These are phyloP conservation scores for Podospora pseudocomata DNA, from an alignment of 495 filamentous ascomycete genomes.

Conservation along the genomic window DNA sequence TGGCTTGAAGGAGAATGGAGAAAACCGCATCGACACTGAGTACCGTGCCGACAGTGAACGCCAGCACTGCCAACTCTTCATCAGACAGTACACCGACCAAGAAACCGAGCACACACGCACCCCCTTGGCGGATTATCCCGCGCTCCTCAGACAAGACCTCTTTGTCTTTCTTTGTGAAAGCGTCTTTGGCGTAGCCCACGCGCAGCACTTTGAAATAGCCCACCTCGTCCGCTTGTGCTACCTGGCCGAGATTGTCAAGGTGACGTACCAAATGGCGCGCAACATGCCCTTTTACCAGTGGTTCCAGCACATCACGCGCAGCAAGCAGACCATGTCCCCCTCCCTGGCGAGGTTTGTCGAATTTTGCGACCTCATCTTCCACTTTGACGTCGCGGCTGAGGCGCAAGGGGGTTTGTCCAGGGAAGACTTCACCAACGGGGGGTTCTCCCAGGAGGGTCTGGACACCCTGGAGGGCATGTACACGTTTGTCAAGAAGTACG, in stretches of 20 bases:
- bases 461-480: constrained; percentile 42
- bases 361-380: constrained; percentile 39
- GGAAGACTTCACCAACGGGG: constrained; percentile 31
- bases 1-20: constrained; percentile 54
- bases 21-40: constrained; percentile 62
- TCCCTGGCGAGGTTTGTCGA: constrained; percentile 42
- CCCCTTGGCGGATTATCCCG: constrained; percentile 50
- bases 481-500: constrained; percentile 66
- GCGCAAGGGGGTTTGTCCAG: not conserved
- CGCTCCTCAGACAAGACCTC: constrained; percentile 71
- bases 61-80: constrained; percentile 76
- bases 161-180: constrained; percentile 86
- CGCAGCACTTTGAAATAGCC: constrained; percentile 63
- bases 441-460: constrained; percentile 42
- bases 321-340: constrained; percentile 29
- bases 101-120: constrained; percentile 25
- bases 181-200: constrained; percentile 53
- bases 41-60: constrained; percentile 65
- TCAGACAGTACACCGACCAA: constrained; percentile 47
- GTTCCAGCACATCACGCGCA: constrained; percentile 33
- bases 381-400: constrained; percentile 26
- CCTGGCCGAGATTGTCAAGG: constrained; percentile 84
- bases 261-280: constrained; percentile 51
- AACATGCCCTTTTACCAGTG: constrained; percentile 39
- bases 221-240: constrained; percentile 88